These are phyloP conservation scores for Prunus kanzakura DNA, from an alignment of 306 rosid species.

Conservation along the genomic window DNA sequence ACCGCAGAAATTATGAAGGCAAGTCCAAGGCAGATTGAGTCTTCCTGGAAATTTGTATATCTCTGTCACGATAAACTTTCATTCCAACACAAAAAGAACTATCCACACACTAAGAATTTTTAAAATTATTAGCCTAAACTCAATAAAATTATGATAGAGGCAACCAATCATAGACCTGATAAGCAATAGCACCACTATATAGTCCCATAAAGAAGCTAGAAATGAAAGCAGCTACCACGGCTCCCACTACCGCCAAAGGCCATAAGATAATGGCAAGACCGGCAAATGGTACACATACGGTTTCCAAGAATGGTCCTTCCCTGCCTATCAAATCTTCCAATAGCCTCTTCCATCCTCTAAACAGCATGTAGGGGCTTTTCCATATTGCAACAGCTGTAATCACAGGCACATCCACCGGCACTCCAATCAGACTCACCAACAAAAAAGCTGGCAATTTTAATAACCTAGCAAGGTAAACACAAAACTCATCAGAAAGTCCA, in stretches of 20 bases:
- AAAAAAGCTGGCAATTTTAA: constrained; percentile 60
- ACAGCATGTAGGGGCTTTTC: constrained; percentile 81
- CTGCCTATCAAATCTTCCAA: constrained; percentile 80
- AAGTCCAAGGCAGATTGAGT: constrained; percentile 60
- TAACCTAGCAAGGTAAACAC: constrained; percentile 35
- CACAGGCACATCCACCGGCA: constrained; percentile 46
- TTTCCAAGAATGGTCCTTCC: constrained; percentile 82
- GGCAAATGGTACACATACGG: constrained; percentile 82
- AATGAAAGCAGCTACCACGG: constrained; percentile 46
- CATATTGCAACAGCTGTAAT: constrained; percentile 61
- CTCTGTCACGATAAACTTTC: background rate
- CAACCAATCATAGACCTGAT: constrained; percentile 49
- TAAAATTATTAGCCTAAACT: background rate
- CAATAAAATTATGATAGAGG: constrained; percentile 1
- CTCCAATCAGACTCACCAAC: constrained; percentile 52
- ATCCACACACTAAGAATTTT: background rate
- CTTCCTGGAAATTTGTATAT: constrained; percentile 43
- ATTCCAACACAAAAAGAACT: constrained; percentile 1
- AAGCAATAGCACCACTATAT: constrained; percentile 64
- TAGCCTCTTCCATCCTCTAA: constrained; percentile 84
- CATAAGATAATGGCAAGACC: constrained; percentile 75
- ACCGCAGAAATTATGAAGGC: constrained; percentile 63
- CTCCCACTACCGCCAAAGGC: constrained; percentile 76
- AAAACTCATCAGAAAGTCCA: background rate
- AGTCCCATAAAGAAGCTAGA: constrained; percentile 60